phyloP scores from a whole-genome alignment of 805 yeast genomes.

The Suhomyces kilbournensis region DNA sequence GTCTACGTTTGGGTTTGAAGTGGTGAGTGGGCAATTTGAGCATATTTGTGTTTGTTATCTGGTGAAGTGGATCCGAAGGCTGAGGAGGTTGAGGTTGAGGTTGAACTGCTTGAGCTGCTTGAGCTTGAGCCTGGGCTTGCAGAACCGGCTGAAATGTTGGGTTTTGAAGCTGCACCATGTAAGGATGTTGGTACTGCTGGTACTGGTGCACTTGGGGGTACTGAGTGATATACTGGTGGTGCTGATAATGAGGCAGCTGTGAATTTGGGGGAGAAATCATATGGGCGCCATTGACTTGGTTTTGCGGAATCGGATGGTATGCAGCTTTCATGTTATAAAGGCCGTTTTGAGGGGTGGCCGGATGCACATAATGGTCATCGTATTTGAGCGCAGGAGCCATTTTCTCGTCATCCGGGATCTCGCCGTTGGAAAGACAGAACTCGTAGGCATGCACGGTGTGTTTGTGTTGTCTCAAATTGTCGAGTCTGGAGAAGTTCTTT shows the following conservation, averaged over 20 bases:
- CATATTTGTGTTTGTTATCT: not conserved
- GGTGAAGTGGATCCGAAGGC: not conserved
- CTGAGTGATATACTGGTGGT: slow-evolving; percentile 3
- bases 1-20: slow-evolving; percentile 39
- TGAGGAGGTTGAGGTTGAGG: not conserved
- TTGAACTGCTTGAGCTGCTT: not conserved
- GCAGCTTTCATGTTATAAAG: slow-evolving; percentile 5
- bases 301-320: not conserved
- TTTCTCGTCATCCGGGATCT: slow-evolving; percentile 2
- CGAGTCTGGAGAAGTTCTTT: slow-evolving; percentile 77
- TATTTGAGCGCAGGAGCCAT: not conserved
- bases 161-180: not conserved
- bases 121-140: not conserved
- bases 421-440: slow-evolving; percentile 14
- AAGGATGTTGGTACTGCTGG: slow-evolving; percentile 12
- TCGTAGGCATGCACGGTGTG: slow-evolving; percentile 62
- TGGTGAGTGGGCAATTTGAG: slow-evolving; percentile 22
- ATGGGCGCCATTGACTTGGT: not conserved
- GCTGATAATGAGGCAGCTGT: slow-evolving; percentile 20
- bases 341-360: slow-evolving; percentile 11
- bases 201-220: slow-evolving; percentile 12
- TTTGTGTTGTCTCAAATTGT: slow-evolving; percentile 86
- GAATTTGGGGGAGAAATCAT: slow-evolving; percentile 28
- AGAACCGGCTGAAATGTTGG: not conserved
- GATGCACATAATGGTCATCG: slow-evolving; percentile 4